A percentile compares a stretch with the other conserved stretches of the same genome.
These are phyloP conservation scores for Candolleomyces aberdarensis DNA, from an alignment of 768 basidiomycete genomes.

Conservation along the genomic window DNA sequence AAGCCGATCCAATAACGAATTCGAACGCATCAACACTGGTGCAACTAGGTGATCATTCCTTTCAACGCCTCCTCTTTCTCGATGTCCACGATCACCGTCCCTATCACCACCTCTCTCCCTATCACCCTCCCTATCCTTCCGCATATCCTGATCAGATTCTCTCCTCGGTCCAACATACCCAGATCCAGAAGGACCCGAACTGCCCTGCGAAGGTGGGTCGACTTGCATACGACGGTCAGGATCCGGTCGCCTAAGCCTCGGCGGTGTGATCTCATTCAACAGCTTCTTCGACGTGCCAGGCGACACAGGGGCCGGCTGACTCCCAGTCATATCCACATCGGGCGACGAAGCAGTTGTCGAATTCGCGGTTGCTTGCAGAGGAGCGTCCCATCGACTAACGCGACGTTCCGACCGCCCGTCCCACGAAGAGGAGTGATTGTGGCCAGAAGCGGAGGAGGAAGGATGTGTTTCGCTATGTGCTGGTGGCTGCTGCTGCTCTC, in stretches of 20 bases:
- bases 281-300: neutral
- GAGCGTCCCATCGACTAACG: neutral
- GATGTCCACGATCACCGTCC: neutral
- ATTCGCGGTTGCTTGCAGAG: neutral
- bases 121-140: neutral
- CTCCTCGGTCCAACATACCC: neutral
- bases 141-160: neutral
- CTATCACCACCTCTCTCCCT: neutral
- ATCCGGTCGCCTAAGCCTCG: neutral
- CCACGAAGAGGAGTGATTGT: neutral
- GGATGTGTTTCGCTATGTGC: neutral
- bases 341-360: neutral
- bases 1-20: conserved; percentile 5
- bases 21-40: neutral
- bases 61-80: neutral
- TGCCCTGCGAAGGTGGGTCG: neutral
- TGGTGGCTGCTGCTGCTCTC: neutral
- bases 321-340: no score
- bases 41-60: neutral
- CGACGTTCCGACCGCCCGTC: neutral
- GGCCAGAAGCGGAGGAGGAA: neutral
- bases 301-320: neutral
- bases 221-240: neutral
- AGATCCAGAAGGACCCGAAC: neutral
- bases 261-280: neutral